phyloP scores from a whole-genome alignment of 305 asterid species.

The Caryopteris hybrid region DNA sequence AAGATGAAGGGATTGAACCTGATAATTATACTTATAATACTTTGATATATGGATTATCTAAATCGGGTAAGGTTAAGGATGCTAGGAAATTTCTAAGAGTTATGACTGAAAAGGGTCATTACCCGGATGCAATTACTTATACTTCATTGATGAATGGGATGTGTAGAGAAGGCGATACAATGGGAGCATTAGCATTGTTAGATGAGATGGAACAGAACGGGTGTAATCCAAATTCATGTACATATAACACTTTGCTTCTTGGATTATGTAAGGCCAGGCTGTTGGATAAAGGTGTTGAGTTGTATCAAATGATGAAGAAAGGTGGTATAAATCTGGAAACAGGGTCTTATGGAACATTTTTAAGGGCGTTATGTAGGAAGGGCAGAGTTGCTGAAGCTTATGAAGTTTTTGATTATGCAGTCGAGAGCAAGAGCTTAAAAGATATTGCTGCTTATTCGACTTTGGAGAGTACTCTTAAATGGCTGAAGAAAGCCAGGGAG shows the following conservation, averaged over 20 bases:
- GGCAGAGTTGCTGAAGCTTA: conserved; percentile 87
- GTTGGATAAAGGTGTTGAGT: conserved; percentile 61
- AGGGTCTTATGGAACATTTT: conserved; percentile 76
- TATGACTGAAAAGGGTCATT: conserved; percentile 69
- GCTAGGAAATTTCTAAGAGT: conserved; percentile 63
- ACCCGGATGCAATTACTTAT: conserved; percentile 77
- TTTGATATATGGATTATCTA: conserved; percentile 72
- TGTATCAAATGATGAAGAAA: conserved; percentile 69
- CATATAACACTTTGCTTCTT: conserved; percentile 83
- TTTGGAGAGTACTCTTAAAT: conserved; percentile 70
- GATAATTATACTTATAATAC: conserved; percentile 81
- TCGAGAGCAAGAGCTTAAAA: conserved; percentile 83
- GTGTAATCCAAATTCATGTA: conserved; percentile 71
- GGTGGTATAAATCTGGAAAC: conserved; percentile 53
- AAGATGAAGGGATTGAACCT: conserved; percentile 71
- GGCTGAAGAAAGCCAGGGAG: conserved; percentile 78
- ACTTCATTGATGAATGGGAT: conserved; percentile 95
- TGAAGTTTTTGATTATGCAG: conserved; percentile 80
- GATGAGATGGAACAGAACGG: conserved; percentile 76
- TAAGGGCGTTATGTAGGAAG: conserved; percentile 69
- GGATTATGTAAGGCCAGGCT: conserved; percentile 80
- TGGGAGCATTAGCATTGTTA: conserved; percentile 68
- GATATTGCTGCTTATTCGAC: conserved; percentile 77
- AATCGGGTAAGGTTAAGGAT: conserved; percentile 72
- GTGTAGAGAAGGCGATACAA: conserved; percentile 77